Percentiles rank a stretch among this genome's conserved stretches.
Evolutionary conservation across 306 rosid species (phyloP).

Genomic region (Lotus japonicus): DNA sequence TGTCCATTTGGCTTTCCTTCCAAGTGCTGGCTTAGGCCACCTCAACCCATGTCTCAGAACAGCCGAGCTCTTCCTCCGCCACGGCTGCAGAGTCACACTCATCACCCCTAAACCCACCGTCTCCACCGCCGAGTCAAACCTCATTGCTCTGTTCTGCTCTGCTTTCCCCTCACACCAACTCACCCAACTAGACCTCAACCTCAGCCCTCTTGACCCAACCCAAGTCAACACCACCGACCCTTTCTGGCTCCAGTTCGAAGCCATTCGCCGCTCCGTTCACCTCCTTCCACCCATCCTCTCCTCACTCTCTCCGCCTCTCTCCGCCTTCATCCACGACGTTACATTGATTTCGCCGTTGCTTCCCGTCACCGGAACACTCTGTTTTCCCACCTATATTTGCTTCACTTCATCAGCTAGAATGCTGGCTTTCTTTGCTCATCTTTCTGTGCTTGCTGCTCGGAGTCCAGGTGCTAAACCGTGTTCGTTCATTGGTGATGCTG

Average conservation of each 20-base stretch:
- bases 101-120: constrained; percentile 36
- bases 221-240: constrained; percentile 32
- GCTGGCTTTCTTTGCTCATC: constrained; percentile 30
- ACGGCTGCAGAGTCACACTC: constrained; percentile 32
- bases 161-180: constrained; percentile 21
- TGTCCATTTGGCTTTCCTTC: constrained; percentile 36
- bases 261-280: constrained; percentile 27
- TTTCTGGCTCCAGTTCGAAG: constrained; percentile 28
- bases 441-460: neutral
- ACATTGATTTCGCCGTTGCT: constrained; percentile 26
- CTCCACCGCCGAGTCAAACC: constrained; percentile 34
- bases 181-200: neutral
- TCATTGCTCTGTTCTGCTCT: constrained; percentile 39
- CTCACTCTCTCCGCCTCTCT: constrained; percentile 30
- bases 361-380: neutral
- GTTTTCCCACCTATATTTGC: constrained; percentile 24
- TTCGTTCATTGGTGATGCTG: neutral
- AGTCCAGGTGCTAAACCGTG: neutral
- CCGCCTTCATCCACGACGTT: constrained; percentile 33
- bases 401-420: constrained; percentile 25
- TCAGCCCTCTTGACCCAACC: neutral
- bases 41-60: constrained; percentile 29
- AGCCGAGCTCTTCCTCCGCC: constrained; percentile 17
- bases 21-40: constrained; percentile 50
- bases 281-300: constrained; percentile 27